Evolutionary conservation across 148 eudicot genomes (phyloP), one percentile per base, ranked within the genome.

Genomic region (Camellia japonica): DNA sequence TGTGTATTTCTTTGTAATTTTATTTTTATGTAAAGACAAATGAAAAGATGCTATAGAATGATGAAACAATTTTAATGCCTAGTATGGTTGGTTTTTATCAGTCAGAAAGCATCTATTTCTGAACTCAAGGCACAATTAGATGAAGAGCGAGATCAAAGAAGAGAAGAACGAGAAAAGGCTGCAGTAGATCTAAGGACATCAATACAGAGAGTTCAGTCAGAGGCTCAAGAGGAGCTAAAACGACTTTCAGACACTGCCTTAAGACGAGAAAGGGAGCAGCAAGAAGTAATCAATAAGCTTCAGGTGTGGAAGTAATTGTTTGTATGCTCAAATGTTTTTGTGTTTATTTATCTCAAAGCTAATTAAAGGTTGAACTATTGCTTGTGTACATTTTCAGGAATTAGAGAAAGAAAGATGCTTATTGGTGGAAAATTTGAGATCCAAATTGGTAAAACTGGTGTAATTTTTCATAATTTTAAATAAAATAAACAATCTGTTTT

Each of bases 61-160:
- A 19, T 55, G 60, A 73, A 75, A 67, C 66, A 59, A 72, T 65
- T 7, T 61, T 74, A 56, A 56, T 38, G 43, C 52, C 23, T 82
- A 67, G 47, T 76, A 71, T 59, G 46, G 72, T 79, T 82, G 67
- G 42, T 60, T 76, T 83, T 61, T 72, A 87, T 80, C 85, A 95
- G 98, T 84, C 98, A 95, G 86, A 93, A 88, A 85, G 79, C 92
- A 74, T 90, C 98, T 23, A 89, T 93, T 55, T 78, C 89, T 74
- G 94, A 95, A 85, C 86, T 95, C 9, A 91, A 90, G 79, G 83
- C 82, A 19, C 91, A 87, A 74, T 73, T 95, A 84, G 92, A 90
- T 81, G 98, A 95, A 85, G 98, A 95, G 88, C 91, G 97, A 82
- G 92, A 93, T 64, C 93, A 90, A 81, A 95, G 97, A 85, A 93